Percentiles rank a stretch among this genome's conserved stretches.
phyloP scores from a whole-genome alignment of 2,329 filamentous ascomycete species.

The Epichloe sylvatica region DNA sequence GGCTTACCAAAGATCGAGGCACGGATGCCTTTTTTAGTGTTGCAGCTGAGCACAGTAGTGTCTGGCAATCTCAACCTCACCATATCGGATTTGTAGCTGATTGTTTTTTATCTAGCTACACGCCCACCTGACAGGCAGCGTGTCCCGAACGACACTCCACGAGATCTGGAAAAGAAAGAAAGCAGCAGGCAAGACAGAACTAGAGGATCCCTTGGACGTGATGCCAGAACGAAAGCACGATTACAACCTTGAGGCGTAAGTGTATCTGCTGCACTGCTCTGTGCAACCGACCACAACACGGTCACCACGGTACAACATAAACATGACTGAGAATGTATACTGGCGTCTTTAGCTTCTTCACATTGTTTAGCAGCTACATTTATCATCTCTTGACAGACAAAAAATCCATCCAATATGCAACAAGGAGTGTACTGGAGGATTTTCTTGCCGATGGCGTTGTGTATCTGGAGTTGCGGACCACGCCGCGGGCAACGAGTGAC shows the following conservation, averaged over 20 bases:
- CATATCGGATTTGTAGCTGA: not conserved
- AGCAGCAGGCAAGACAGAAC: conserved; percentile 32
- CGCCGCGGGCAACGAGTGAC: conserved; percentile 48
- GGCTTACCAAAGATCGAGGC: conserved; percentile 45
- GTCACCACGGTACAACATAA: not conserved
- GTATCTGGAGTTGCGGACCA: conserved; percentile 71
- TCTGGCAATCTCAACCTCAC: not conserved
- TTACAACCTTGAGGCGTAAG: conserved; percentile 54
- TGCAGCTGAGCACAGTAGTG: not conserved
- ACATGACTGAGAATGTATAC: not conserved
- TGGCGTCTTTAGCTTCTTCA: conserved; percentile 48
- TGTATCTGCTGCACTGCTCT: conserved; percentile 4
- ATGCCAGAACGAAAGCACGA: conserved; percentile 61
- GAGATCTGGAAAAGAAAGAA: conserved; percentile 56
- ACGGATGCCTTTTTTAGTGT: conserved; percentile 2
- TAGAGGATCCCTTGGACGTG: conserved; percentile 54
- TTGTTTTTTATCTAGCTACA: conserved; percentile 43
- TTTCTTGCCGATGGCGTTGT: conserved; percentile 59
- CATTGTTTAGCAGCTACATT: conserved; percentile 65
- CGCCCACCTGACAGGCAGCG: conserved; percentile 67
- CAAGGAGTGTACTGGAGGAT: conserved; percentile 47
- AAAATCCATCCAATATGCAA: conserved; percentile 46
- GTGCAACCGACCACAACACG: too few species aligned
- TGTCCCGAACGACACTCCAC: conserved; percentile 57
- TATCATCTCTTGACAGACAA: conserved; percentile 58